Base-by-base conservation (phyloP, 164 flowering plant genomes). In the Taxillus chinensis region DNA sequence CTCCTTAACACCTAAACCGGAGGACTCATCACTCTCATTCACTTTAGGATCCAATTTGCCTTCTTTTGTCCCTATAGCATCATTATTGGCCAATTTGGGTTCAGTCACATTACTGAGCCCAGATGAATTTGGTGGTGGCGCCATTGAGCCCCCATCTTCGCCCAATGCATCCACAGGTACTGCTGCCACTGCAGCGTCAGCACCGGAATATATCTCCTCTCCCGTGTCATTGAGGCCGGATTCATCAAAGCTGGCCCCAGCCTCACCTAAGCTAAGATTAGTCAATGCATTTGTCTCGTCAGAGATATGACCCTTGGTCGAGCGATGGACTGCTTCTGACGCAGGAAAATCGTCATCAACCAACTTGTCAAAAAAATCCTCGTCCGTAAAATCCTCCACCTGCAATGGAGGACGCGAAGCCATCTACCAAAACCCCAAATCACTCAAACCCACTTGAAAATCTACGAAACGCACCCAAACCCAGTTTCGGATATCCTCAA, bases 361-460 rank as follows among this genome's bases (percentile, higher is more conserved):
- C 66, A 87, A 72, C 57, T 83, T 83, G 63, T 87, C 90, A 57
- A 87, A 87, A 67, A 87, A 87, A 74, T 85, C 93, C 74, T 85
- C 93, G 59, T 87, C 93, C 50, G 93, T 81, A 71, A 79, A 81
- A 79, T 87, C 93, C 82, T 83, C 93, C 79, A 80, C 70, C 57
- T 49, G 67, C 51, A 79, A 85, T 68, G 82, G 79, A 83, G 86
- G 84, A 80, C 66, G 68, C 45, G 79, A 69, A 49, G 85, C 83
- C 91, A 83, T 83, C 74, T 38, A 41, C 39, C 45, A 63, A 72
- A 27, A 65, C 55, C 72, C 73, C 55, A 17, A 66, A 14, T 59
- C 68, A 10, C 45, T 37, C 41, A 39, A 56, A 13, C 12, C 27
- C 51, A 50, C 67, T 59, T 43, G 8, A 43, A 43, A 6, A 43